A percentile compares a stretch with the other conserved stretches of the same genome.
Conservation (phyloP, 495 filamentous ascomycete species). For the Apodospora peruviana region DNA sequence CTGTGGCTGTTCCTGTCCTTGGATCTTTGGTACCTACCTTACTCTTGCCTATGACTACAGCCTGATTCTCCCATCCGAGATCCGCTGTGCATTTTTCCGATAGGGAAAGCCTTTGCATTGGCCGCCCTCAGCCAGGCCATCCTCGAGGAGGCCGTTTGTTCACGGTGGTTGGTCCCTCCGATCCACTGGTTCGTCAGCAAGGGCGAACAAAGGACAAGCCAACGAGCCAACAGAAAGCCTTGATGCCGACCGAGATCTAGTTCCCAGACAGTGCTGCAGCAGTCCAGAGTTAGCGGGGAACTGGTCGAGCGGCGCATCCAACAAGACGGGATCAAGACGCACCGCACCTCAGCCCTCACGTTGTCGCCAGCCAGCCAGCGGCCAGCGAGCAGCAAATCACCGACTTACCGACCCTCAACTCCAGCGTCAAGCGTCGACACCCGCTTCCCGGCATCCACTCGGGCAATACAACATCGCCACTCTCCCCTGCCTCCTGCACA, state of each 20-base stretch:
- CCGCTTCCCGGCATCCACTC: conserved; percentile 12
- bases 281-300: conserved; percentile 7
- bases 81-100: conserved; percentile 15
- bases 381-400: neutral
- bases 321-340: conserved; percentile 11
- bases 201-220: conserved; percentile 13
- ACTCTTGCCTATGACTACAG: conserved; percentile 7
- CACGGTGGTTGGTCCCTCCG: conserved; percentile 19
- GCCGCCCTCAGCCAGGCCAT: conserved; percentile 15
- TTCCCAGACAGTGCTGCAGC: conserved; percentile 5
- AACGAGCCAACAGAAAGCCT: conserved; percentile 16
- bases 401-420: neutral
- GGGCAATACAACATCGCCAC: conserved; percentile 20
- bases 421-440: conserved; percentile 1
- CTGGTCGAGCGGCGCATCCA: conserved; percentile 9
- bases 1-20: neutral
- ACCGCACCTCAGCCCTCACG: neutral
- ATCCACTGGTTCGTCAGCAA: conserved; percentile 21
- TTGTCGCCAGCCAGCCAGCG: neutral
- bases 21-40: neutral
- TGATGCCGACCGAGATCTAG: conserved; percentile 16
- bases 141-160: conserved; percentile 4
- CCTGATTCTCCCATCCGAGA: conserved; percentile 17
- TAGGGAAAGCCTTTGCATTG: conserved; percentile 17
- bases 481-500: conserved; percentile 17